Conservation (phyloP, 768 basidiomycete species). For the Tricholoma furcatifolium region DNA sequence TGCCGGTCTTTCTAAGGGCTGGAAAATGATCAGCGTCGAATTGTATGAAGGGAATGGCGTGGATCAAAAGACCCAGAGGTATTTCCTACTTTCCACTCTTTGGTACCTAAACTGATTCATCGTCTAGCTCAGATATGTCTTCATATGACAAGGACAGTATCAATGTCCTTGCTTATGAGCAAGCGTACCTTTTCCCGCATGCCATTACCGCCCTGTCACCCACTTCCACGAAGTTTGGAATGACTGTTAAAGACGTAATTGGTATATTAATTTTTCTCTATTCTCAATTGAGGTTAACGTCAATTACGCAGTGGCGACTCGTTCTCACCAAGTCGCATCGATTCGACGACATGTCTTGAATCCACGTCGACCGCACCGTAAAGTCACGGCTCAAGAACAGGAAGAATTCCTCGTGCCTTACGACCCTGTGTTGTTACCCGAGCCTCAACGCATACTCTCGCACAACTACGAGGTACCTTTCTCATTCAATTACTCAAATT, state of each 20-base stretch:
- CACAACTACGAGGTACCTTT: constrained; percentile 43
- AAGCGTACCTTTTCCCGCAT: constrained; percentile 68
- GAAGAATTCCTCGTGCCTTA: constrained; percentile 89
- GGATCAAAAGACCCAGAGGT: constrained; percentile 77
- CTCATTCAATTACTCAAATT: background rate
- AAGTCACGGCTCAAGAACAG: constrained; percentile 71
- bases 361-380: constrained; percentile 76
- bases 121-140: constrained; percentile 41
- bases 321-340: constrained; percentile 69
- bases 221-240: constrained; percentile 86
- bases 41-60: constrained; percentile 75
- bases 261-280: constrained; percentile 42
- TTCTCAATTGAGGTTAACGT: background rate
- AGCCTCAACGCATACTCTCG: constrained; percentile 54
- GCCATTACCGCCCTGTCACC: constrained; percentile 68
- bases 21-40: constrained; percentile 80
- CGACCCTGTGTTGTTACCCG: constrained; percentile 74
- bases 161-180: constrained; percentile 59
- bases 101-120: background rate
- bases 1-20: constrained; percentile 56
- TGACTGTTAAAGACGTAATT: constrained; percentile 83
- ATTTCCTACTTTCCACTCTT: constrained; percentile 19
- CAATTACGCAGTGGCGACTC: constrained; percentile 63
- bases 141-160: constrained; percentile 49
- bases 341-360: constrained; percentile 75